These are phyloP conservation scores for Cercospora beticola DNA, from an alignment of 2,329 filamentous ascomycete genomes.

Conservation along the genomic window DNA sequence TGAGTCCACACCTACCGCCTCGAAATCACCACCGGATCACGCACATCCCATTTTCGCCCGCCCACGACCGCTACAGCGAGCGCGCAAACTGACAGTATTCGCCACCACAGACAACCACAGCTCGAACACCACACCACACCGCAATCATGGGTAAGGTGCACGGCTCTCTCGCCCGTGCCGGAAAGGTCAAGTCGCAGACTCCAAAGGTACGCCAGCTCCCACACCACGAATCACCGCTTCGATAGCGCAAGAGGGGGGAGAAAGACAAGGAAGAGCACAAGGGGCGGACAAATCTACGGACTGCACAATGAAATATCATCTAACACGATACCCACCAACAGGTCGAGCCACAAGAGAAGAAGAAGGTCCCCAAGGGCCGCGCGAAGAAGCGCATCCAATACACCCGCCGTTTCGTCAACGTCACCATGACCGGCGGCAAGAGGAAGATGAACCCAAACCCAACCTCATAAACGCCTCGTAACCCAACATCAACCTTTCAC, in stretches of 20 bases:
- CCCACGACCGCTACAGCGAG: constrained; percentile 4
- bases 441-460: constrained; percentile 96
- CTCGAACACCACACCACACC: constrained; percentile 34
- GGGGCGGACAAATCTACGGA: neutral
- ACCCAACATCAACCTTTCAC: neutral
- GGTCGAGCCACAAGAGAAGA: constrained; percentile 91
- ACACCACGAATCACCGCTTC: neutral
- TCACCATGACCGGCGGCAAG: constrained; percentile 97
- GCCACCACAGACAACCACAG: constrained; percentile 27
- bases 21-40: constrained; percentile 1
- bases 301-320: constrained; percentile 6
- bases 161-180: constrained; percentile 91
- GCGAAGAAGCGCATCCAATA: constrained; percentile 96
- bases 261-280: neutral
- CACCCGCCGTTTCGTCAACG: constrained; percentile 97
- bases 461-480: constrained; percentile 57
- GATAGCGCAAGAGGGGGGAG: neutral
- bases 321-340: constrained; percentile 41
- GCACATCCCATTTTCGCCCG: neutral
- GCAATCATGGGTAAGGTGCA: constrained; percentile 88
- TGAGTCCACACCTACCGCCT: constrained; percentile 20
- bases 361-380: constrained; percentile 94
- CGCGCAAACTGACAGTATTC: constrained; percentile 21
- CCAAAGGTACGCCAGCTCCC: constrained; percentile 67
- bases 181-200: constrained; percentile 97